A percentile compares a stretch with the other conserved stretches of the same genome.
phyloP scores from a whole-genome alignment of 352 stramenopile species.

The Phytophthora podocarpi region DNA sequence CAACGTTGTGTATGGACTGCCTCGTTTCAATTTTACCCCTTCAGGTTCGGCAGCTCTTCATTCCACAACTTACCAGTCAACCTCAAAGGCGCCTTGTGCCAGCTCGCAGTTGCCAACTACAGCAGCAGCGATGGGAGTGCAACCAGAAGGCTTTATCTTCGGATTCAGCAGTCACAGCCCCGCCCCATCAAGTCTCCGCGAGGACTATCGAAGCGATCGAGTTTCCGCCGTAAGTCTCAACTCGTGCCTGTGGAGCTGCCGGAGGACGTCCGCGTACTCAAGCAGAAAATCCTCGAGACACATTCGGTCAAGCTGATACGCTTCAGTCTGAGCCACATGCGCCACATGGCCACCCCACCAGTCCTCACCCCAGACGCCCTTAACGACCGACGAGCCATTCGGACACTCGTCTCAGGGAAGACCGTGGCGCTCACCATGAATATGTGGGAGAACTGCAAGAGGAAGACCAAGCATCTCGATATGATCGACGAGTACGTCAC shows the following conservation, averaged over 20 bases:
- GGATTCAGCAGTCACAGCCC: conserved; percentile 29
- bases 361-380: conserved; percentile 52
- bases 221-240: conserved; percentile 26
- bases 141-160: conserved; percentile 21
- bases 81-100: neutral
- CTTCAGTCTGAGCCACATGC: conserved; percentile 63
- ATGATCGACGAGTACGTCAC: conserved; percentile 54
- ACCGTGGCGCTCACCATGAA: conserved; percentile 48
- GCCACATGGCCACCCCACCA: conserved; percentile 47
- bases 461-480: conserved; percentile 44
- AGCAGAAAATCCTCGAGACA: conserved; percentile 50
- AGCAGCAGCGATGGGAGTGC: conserved; percentile 35
- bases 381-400: conserved; percentile 37
- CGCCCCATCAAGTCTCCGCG: conserved; percentile 27
- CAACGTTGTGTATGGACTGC: conserved; percentile 17
- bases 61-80: conserved; percentile 30
- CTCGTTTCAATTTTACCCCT: conserved; percentile 50
- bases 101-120: neutral
- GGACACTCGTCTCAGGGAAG: conserved; percentile 48
- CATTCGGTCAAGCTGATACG: conserved; percentile 49
- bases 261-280: conserved; percentile 49
- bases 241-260: conserved; percentile 31
- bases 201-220: conserved; percentile 30
- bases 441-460: conserved; percentile 58
- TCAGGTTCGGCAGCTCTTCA: conserved; percentile 16